Conservation (phyloP, 2,329 filamentous ascomycete species). For the Parastagonospora nodorum region DNA sequence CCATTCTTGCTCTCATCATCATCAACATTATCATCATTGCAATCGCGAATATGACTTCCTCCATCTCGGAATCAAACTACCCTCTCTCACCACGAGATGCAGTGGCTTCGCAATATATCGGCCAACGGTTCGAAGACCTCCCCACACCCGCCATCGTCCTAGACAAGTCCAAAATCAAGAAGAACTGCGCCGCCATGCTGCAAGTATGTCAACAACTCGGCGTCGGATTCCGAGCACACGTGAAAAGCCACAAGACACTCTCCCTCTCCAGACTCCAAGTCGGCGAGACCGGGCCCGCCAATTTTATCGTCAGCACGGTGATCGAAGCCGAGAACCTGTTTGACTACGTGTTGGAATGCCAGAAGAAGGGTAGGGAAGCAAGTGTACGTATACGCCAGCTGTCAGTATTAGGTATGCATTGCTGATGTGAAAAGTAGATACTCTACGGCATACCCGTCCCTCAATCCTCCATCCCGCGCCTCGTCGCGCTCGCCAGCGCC, state of each 20-base stretch:
- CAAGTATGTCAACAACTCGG: constrained; percentile 62
- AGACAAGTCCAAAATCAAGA: constrained; percentile 67
- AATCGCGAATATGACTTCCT: constrained; percentile 4
- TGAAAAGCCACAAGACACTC: constrained; percentile 83
- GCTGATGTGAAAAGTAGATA: constrained; percentile 49
- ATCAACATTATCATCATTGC: background rate
- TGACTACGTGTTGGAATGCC: constrained; percentile 64
- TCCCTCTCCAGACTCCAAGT: constrained; percentile 73
- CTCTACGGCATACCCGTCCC: constrained; percentile 75
- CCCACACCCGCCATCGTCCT: constrained; percentile 71
- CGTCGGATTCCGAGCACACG: constrained; percentile 74
- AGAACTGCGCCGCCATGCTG: constrained; percentile 75
- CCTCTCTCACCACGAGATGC: constrained; percentile 17
- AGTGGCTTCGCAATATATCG: constrained; percentile 54
- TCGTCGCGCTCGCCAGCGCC: constrained; percentile 60
- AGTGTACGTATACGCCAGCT: constrained; percentile 56
- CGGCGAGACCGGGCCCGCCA: constrained; percentile 59
- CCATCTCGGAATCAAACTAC: constrained; percentile 9
- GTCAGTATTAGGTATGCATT: background rate
- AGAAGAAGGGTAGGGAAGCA: constrained; percentile 57
- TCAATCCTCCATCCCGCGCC: constrained; percentile 63
- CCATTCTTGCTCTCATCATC: background rate
- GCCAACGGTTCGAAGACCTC: constrained; percentile 64
- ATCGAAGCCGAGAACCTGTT: constrained; percentile 71
- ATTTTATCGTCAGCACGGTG: constrained; percentile 76